Percentiles rank a stretch among this genome's conserved stretches.
Evolutionary conservation across 177 flowering plant species (phyloP).

Genomic region (Vitis hybrid): DNA sequence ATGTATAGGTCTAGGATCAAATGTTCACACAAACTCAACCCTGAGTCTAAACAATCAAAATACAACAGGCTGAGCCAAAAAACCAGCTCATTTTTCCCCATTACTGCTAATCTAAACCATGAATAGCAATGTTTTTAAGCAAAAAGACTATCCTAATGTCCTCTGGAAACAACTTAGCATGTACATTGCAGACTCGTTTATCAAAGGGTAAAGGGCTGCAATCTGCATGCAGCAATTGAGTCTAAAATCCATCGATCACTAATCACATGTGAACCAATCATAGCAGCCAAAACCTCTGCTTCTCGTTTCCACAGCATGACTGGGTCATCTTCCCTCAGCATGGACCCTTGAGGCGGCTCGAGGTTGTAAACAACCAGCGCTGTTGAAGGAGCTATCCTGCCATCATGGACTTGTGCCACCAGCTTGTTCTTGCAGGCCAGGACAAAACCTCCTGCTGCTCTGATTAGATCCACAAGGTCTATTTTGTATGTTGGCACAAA

Average conservation of each 20-base stretch:
- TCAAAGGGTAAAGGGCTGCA: conserved; percentile 25
- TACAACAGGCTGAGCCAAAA: too few relatives aligned
- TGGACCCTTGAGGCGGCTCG: conserved; percentile 23
- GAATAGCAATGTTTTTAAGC: too few relatives aligned
- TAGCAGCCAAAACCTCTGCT: conserved; percentile 35
- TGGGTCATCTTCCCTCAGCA: conserved; percentile 12
- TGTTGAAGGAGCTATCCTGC: conserved; percentile 1
- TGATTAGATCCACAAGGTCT: conserved; percentile 43
- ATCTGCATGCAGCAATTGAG: conserved; percentile 50
- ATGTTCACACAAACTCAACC: too few relatives aligned
- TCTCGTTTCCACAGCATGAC: conserved; percentile 24
- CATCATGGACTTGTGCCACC: conserved; percentile 8
- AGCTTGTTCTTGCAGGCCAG: conserved; percentile 22
- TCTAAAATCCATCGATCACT: conserved; percentile 54
- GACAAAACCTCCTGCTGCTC: conserved; percentile 51
- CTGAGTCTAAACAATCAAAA: too few relatives aligned
- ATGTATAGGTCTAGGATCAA: too few relatives aligned
- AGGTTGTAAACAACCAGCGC: conserved; percentile 35
- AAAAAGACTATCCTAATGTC: too few relatives aligned
- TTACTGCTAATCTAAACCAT: too few relatives aligned
- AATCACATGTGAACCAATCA: conserved; percentile 28
- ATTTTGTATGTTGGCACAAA: conserved; percentile 39
- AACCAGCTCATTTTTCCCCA: too few relatives aligned
- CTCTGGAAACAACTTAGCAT: too few relatives aligned
- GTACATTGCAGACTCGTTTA: neutral